A percentile compares a stretch with the other conserved stretches of the same genome.
Evolutionary conservation across 768 basidiomycete species (phyloP).

Genomic region (Rickenella mellea): DNA sequence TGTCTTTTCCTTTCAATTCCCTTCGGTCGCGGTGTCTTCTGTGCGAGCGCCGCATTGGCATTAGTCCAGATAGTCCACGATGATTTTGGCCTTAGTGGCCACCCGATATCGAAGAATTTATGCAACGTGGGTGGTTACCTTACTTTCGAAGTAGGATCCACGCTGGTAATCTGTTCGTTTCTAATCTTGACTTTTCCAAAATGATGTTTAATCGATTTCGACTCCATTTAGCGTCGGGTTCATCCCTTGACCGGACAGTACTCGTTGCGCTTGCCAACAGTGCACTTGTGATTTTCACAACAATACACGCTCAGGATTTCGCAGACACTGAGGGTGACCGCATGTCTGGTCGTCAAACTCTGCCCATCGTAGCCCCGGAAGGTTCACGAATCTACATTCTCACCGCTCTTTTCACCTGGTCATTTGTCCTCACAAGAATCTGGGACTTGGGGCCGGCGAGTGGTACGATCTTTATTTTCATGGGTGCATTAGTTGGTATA

Average conservation of each 20-base stretch:
- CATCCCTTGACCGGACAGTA: not conserved
- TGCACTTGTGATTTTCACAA: constrained; percentile 30
- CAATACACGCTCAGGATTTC: constrained; percentile 41
- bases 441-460: too few species aligned
- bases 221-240: not conserved
- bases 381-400: constrained; percentile 21
- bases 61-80: constrained; percentile 27
- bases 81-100: constrained; percentile 23
- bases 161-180: constrained; percentile 26
- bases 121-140: constrained; percentile 29
- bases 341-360: constrained; percentile 26
- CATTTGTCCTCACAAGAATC: constrained; percentile 19
- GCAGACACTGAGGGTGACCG: constrained; percentile 35
- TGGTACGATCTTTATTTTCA: too few species aligned
- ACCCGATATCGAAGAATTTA: constrained; percentile 29
- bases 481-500: too few species aligned
- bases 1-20: constrained; percentile 25
- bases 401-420: constrained; percentile 28
- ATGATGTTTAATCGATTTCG: not conserved
- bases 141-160: constrained; percentile 27
- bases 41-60: constrained; percentile 24
- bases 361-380: constrained; percentile 34
- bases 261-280: constrained; percentile 25
- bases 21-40: constrained; percentile 22
- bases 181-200: not conserved